These are phyloP conservation scores for Monilinia vaccinii-corymbosi DNA, from an alignment of 2,329 filamentous ascomycete genomes.

Conservation along the genomic window DNA sequence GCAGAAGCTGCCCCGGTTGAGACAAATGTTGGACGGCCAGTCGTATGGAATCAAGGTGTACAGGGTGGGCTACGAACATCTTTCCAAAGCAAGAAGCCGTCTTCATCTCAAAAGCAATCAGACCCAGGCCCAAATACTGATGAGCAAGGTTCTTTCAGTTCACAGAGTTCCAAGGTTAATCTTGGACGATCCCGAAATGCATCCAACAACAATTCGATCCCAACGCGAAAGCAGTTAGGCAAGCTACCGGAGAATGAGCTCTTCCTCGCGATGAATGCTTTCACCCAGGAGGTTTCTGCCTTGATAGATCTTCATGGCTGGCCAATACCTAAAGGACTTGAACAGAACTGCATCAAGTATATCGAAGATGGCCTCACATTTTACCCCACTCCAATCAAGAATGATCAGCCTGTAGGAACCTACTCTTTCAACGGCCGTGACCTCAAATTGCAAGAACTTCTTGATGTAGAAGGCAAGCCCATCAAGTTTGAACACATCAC, in stretches of 20 bases:
- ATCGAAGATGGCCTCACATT: background rate
- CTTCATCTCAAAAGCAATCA: background rate
- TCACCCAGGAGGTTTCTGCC: background rate
- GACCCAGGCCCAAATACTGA: background rate
- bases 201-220: background rate
- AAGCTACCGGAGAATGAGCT: background rate
- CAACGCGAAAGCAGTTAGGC: background rate
- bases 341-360: background rate
- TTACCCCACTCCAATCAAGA: background rate
- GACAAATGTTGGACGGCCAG: background rate
- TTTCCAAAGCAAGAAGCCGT: slow-evolving; percentile 25
- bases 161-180: background rate
- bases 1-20: background rate
- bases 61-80: slow-evolving; percentile 35
- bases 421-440: background rate
- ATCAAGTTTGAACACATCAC: slow-evolving; percentile 10
- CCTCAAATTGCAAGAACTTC: background rate
- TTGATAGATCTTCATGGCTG: slow-evolving; percentile 5
- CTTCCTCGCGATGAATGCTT: background rate
- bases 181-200: background rate
- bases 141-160: background rate
- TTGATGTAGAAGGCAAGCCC: slow-evolving; percentile 1
- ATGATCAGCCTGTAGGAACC: background rate
- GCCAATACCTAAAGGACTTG: slow-evolving; percentile 5
- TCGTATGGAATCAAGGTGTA: slow-evolving; percentile 35